phyloP scores from a whole-genome alignment of 768 basidiomycete species.

The Phylloporus rhodoxanthus region DNA sequence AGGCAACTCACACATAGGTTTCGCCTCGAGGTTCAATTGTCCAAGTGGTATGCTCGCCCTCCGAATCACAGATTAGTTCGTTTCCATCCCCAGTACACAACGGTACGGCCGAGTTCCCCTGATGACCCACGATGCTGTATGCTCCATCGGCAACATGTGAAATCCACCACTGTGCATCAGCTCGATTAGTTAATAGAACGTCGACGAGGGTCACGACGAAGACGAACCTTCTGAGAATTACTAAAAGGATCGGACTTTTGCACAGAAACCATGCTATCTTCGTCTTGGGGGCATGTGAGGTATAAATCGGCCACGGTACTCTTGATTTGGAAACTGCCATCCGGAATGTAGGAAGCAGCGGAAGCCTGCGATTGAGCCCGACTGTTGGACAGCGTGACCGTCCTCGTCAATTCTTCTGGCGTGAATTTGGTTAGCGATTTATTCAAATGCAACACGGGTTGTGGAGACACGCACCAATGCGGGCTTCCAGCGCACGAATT shows the following conservation, averaged over 20 bases:
- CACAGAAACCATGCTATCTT: constrained; percentile 3
- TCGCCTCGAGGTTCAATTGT: constrained; percentile 3
- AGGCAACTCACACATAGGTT: background rate
- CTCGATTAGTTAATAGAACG: background rate
- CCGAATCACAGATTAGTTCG: constrained; percentile 2
- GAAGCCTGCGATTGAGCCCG: background rate
- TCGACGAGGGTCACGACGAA: background rate
- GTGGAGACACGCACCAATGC: background rate
- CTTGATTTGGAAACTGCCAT: constrained; percentile 2
- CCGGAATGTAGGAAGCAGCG: background rate
- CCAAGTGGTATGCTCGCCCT: constrained; percentile 1
- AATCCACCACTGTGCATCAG: constrained; percentile 1
- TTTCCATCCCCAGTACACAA: constrained; percentile 2
- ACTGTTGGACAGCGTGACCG: background rate
- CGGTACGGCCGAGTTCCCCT: background rate
- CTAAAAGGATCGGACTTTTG: background rate
- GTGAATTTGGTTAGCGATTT: background rate
- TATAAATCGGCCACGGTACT: background rate
- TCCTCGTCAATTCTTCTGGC: constrained; percentile 3
- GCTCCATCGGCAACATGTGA: background rate
- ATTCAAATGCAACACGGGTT: background rate
- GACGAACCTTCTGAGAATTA: constrained; percentile 1
- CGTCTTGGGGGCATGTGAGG: constrained; percentile 3
- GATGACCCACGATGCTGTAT: constrained; percentile 2
- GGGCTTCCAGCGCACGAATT: constrained; percentile 1